A percentile compares a stretch with the other conserved stretches of the same genome.
These are phyloP conservation scores for Aquilaria malaccensis DNA, from an alignment of 345 rosid species.

Conservation along the genomic window DNA sequence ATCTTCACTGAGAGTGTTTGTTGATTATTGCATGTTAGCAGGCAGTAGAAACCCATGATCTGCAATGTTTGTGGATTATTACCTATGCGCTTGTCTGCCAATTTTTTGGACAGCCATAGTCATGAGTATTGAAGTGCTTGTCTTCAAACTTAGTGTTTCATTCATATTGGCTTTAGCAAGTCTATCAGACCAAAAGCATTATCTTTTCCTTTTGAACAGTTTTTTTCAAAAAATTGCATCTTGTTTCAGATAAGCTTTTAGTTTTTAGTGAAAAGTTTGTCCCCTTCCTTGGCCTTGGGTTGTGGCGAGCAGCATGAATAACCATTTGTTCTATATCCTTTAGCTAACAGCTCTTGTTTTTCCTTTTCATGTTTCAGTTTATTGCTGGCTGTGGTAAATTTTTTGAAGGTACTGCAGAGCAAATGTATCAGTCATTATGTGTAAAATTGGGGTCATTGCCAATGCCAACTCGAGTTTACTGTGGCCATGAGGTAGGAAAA, in stretches of 20 bases:
- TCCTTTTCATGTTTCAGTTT: constrained; percentile 38
- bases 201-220: not conserved
- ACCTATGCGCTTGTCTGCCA: too few relatives aligned
- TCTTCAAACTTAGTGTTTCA: too few relatives aligned
- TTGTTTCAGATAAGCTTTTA: not conserved
- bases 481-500: constrained; percentile 83
- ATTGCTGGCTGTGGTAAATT: constrained; percentile 88
- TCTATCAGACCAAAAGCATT: too few relatives aligned
- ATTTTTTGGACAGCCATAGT: too few relatives aligned
- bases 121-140: too few relatives aligned
- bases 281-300: too few relatives aligned
- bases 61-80: too few relatives aligned
- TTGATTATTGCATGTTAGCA: too few relatives aligned
- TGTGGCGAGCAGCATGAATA: not conserved
- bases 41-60: too few relatives aligned
- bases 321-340: not conserved
- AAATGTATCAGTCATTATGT: constrained; percentile 90
- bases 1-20: too few relatives aligned
- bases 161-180: too few relatives aligned
- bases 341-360: constrained; percentile 6
- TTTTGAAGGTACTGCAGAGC: constrained; percentile 94
- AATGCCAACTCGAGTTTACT: constrained; percentile 71
- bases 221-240: not conserved
- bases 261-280: not conserved
- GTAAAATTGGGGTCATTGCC: constrained; percentile 86